phyloP scores from a whole-genome alignment of 2,329 filamentous ascomycete species.

The Fusarium austroafricanum region DNA sequence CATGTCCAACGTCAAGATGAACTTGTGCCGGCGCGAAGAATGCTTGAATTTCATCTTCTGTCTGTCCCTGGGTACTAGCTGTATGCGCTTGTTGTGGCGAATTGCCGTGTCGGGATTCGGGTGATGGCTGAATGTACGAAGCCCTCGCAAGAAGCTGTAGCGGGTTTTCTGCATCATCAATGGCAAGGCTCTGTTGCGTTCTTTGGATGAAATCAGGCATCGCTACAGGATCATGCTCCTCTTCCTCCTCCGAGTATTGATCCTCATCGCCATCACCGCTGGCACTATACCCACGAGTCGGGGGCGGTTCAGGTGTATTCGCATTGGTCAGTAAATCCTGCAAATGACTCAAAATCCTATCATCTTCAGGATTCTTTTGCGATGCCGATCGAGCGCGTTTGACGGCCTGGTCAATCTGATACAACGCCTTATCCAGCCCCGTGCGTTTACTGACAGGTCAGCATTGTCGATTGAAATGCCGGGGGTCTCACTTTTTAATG shows the following conservation, averaged over 20 bases:
- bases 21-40: conserved; percentile 76
- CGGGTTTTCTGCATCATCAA: conserved; percentile 81
- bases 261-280: conserved; percentile 44
- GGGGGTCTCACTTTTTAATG: conserved; percentile 74
- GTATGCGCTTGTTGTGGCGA: conserved; percentile 44
- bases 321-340: conserved; percentile 54
- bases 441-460: conserved; percentile 71
- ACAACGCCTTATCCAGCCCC: conserved; percentile 78
- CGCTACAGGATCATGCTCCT: conserved; percentile 43
- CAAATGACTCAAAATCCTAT: conserved; percentile 58
- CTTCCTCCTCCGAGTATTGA: conserved; percentile 49
- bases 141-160: conserved; percentile 78
- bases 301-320: conserved; percentile 33
- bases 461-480: neutral
- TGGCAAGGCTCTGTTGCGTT: conserved; percentile 65
- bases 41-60: conserved; percentile 64
- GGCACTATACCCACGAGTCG: conserved; percentile 32
- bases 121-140: conserved; percentile 73
- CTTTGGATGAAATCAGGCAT: conserved; percentile 47
- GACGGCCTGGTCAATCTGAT: conserved; percentile 78
- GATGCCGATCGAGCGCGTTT: conserved; percentile 63
- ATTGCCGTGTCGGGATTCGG: conserved; percentile 47
- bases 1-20: conserved; percentile 70
- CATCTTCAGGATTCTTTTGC: conserved; percentile 57
- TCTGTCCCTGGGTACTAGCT: conserved; percentile 36